phyloP scores from a whole-genome alignment of 2,329 filamentous ascomycete genomes.

The Keithomyces neogunnii region DNA sequence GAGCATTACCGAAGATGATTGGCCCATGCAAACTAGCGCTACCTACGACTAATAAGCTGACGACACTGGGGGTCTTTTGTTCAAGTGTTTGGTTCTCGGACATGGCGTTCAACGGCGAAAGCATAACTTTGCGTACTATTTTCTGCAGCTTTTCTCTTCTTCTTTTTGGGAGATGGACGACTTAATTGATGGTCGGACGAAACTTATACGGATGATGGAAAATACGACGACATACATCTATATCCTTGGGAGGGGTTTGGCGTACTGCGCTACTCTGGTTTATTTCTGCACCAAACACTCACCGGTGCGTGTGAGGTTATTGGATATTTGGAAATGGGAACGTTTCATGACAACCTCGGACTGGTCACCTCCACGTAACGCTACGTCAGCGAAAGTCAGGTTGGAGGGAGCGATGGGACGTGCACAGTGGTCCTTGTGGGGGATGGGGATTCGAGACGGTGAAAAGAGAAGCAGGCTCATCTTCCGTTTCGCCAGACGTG shows the following conservation, averaged over 20 bases:
- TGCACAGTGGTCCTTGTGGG: neutral
- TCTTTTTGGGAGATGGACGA: conserved; percentile 5
- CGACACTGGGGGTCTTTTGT: conserved; percentile 3
- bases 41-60: conserved; percentile 27
- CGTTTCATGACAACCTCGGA: neutral
- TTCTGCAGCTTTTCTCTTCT: conserved; percentile 10
- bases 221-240: neutral
- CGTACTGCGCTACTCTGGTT: neutral
- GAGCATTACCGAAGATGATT: conserved; percentile 98
- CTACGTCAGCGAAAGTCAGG: neutral
- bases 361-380: neutral
- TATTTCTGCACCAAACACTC: neutral
- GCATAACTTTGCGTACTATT: conserved; percentile 9
- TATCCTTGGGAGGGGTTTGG: neutral
- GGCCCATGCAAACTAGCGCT: conserved; percentile 54
- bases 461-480: neutral
- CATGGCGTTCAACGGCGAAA: conserved; percentile 16
- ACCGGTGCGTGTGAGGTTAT: neutral
- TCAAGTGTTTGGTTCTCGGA: conserved; percentile 6
- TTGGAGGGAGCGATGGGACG: neutral
- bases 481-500: neutral
- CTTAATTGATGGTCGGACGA: conserved; percentile 9
- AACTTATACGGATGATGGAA: conserved; percentile 7
- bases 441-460: neutral
- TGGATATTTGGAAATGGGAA: neutral